Conservation (phyloP, 2,329 filamentous ascomycete genomes). For the Diaporthe vexans region DNA sequence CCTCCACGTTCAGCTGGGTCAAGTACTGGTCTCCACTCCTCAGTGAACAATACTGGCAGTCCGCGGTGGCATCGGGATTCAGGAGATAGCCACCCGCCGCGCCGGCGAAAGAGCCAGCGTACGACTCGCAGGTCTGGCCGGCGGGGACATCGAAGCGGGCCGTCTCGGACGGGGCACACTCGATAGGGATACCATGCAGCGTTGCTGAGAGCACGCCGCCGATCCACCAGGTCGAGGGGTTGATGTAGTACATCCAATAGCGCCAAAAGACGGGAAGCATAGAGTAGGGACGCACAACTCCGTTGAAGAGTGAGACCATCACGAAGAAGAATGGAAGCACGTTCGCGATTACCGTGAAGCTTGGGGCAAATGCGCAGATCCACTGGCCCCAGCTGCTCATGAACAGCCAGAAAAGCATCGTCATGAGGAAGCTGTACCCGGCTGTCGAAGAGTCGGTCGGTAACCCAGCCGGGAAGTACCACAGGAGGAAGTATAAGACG, state of each 20-base stretch:
- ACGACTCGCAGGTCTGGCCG: slow-evolving; percentile 71
- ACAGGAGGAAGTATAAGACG: slow-evolving; percentile 74
- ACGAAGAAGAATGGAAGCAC: slow-evolving; percentile 81
- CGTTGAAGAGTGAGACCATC: slow-evolving; percentile 79
- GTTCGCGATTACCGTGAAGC: slow-evolving; percentile 85
- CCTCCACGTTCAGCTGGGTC: slow-evolving; percentile 61
- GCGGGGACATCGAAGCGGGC: slow-evolving; percentile 67
- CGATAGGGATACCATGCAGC: slow-evolving; percentile 50
- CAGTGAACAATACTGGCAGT: slow-evolving; percentile 77
- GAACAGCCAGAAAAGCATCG: slow-evolving; percentile 83
- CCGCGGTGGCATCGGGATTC: slow-evolving; percentile 68
- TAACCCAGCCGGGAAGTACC: slow-evolving; percentile 81
- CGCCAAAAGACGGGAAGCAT: slow-evolving; percentile 78
- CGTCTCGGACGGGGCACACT: slow-evolving; percentile 35
- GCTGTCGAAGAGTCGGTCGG: slow-evolving; percentile 63
- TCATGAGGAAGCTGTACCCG: slow-evolving; percentile 63
- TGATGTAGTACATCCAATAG: slow-evolving; percentile 80
- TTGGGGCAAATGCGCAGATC: slow-evolving; percentile 86
- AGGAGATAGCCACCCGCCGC: slow-evolving; percentile 73
- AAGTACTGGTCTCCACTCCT: slow-evolving; percentile 42
- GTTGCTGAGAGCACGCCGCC: slow-evolving; percentile 77
- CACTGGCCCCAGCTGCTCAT: slow-evolving; percentile 83
- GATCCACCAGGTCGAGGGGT: slow-evolving; percentile 80
- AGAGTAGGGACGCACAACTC: slow-evolving; percentile 78
- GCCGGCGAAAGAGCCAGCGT: slow-evolving; percentile 66